Conservation (phyloP, 441 rosid genomes). For the Erodium moschatum region DNA sequence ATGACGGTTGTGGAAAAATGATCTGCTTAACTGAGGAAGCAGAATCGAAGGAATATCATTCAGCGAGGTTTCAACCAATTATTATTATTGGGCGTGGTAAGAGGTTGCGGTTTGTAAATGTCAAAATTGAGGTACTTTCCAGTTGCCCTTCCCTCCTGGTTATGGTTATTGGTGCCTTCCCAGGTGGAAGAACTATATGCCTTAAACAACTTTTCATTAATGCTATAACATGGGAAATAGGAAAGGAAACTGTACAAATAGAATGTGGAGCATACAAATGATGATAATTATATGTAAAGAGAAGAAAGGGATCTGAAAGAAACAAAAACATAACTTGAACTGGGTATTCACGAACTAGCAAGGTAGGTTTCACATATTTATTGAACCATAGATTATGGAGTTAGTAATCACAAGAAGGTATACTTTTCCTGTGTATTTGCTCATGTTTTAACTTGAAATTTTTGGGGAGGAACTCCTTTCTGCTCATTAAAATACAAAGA, state of each 20-base stretch:
- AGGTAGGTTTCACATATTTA: background rate
- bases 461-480: background rate
- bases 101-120: constrained; percentile 78
- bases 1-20: constrained; percentile 88
- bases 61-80: constrained; percentile 55
- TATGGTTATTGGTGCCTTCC: background rate
- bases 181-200: background rate
- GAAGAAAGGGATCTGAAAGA: background rate
- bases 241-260: background rate
- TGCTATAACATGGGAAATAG: background rate
- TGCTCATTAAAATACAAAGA: background rate
- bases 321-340: background rate
- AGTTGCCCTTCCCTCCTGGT: constrained; percentile 11
- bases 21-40: constrained; percentile 56
- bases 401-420: background rate
- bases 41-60: constrained; percentile 39
- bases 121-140: constrained; percentile 74
- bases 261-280: background rate
- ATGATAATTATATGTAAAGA: background rate
- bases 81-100: constrained; percentile 87
- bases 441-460: background rate
- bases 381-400: background rate
- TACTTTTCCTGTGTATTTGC: background rate
- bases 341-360: background rate
- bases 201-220: background rate